phyloP scores from a whole-genome alignment of 2,329 filamentous ascomycete species.

The Colletotrichum lini region DNA sequence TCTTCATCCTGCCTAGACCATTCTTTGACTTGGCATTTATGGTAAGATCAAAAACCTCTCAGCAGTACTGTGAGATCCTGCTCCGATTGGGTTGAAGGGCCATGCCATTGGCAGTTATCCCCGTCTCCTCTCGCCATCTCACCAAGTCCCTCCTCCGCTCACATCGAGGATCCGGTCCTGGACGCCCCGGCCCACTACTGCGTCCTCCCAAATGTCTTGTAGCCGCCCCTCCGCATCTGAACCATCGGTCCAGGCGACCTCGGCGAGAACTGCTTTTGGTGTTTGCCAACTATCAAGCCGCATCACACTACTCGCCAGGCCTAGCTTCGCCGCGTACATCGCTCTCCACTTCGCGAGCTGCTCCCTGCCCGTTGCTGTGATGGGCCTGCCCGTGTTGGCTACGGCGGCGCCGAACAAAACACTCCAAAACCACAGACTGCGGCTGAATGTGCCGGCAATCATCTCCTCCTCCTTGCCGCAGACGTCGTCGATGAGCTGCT shows the following conservation, averaged over 20 bases:
- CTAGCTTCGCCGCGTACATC: conserved; percentile 59
- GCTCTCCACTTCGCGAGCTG: conserved; percentile 56
- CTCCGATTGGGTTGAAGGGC: neutral
- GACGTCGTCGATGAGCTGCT: conserved; percentile 61
- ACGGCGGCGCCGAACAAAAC: conserved; percentile 62
- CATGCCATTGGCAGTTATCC: too few relatives aligned
- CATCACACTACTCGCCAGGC: conserved; percentile 55
- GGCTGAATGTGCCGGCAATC: conserved; percentile 58
- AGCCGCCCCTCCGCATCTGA: conserved; percentile 58
- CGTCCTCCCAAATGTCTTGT: conserved; percentile 58
- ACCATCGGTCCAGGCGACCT: conserved; percentile 58
- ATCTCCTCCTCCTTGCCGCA: conserved; percentile 57
- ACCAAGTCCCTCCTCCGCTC: neutral
- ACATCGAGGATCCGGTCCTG: neutral
- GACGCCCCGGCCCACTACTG: conserved; percentile 47
- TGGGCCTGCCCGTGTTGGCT: conserved; percentile 54
- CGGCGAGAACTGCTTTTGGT: conserved; percentile 54
- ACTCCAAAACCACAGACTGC: conserved; percentile 62
- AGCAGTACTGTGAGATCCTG: neutral
- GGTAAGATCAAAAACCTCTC: too few relatives aligned
- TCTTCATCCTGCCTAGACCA: neutral
- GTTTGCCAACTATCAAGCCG: conserved; percentile 56
- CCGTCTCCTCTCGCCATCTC: neutral
- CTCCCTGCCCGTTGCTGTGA: conserved; percentile 52
- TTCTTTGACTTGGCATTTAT: too few relatives aligned